Percentiles rank a stretch among this genome's conserved stretches.
Evolutionary conservation across 225 moss, liverwort and hornwort species (phyloP).

Genomic region (Marchantia polymorpha): DNA sequence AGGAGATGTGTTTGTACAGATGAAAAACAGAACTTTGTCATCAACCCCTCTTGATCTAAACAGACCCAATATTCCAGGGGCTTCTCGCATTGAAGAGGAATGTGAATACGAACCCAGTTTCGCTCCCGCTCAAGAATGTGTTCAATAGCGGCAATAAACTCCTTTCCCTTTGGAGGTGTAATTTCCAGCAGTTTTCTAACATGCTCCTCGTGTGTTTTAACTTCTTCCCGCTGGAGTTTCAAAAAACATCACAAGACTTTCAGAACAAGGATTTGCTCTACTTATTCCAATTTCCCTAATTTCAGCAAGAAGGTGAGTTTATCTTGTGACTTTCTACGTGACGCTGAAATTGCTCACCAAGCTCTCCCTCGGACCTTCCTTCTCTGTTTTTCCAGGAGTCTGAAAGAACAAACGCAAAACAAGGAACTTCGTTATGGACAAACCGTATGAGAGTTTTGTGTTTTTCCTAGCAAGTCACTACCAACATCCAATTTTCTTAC

Average conservation of each 20-base stretch:
- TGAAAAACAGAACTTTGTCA: no score
- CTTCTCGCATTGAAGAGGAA: background rate
- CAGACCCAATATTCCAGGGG: no score
- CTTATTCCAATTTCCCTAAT: background rate
- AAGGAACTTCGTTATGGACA: background rate
- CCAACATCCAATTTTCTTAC: background rate
- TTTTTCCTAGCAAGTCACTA: background rate
- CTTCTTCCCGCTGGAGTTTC: slow-evolving; percentile 62
- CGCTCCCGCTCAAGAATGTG: slow-evolving; percentile 94
- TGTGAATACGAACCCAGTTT: slow-evolving; percentile 64
- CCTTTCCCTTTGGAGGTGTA: slow-evolving; percentile 88
- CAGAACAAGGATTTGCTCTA: background rate
- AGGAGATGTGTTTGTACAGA: no score
- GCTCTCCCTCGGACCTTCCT: slow-evolving; percentile 82
- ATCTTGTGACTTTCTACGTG: background rate
- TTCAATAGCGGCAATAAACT: slow-evolving; percentile 83
- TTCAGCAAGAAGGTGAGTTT: background rate
- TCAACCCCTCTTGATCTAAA: no score
- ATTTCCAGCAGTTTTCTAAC: slow-evolving; percentile 84
- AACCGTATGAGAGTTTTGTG: background rate
- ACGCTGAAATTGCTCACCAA: slow-evolving; percentile 39
- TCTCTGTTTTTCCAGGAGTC: slow-evolving; percentile 96
- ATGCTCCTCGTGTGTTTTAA: slow-evolving; percentile 84
- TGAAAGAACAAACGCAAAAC: slow-evolving; percentile 18
- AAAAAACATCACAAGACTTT: background rate